Evolutionary conservation across 2,329 filamentous ascomycete species (phyloP).

Genomic region (Pyrenochaeta sp.): DNA sequence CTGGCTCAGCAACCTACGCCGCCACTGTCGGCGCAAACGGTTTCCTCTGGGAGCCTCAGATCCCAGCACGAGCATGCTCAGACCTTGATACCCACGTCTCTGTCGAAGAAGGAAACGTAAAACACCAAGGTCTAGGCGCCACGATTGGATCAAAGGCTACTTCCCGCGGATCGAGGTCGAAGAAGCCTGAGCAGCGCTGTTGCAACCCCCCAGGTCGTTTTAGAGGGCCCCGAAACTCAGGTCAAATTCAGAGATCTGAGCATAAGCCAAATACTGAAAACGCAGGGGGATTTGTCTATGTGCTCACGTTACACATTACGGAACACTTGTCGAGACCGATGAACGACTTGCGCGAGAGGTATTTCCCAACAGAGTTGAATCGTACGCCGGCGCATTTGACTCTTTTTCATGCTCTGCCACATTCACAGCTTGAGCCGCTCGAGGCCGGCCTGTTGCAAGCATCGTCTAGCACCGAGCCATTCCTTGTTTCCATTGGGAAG

Average conservation of each 20-base stretch:
- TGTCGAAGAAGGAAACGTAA: constrained; percentile 11
- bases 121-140: constrained; percentile 20
- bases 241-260: constrained; percentile 18
- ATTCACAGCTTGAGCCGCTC: constrained; percentile 48
- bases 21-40: constrained; percentile 30
- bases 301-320: constrained; percentile 54
- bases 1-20: constrained; percentile 26
- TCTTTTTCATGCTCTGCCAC: constrained; percentile 57
- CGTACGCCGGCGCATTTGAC: constrained; percentile 55
- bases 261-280: constrained; percentile 44
- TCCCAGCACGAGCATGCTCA: constrained; percentile 19
- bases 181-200: constrained; percentile 13
- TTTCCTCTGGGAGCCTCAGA: constrained; percentile 19
- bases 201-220: constrained; percentile 12
- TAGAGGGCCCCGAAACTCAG: constrained; percentile 10
- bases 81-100: constrained; percentile 18
- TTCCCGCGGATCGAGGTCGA: constrained; percentile 21
- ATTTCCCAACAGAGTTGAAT: constrained; percentile 56
- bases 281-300: constrained; percentile 50
- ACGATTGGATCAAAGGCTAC: constrained; percentile 22
- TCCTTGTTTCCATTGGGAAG: constrained; percentile 48
- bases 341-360: constrained; percentile 49
- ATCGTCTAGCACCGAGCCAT: constrained; percentile 41
- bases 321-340: constrained; percentile 50
- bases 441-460: constrained; percentile 43